A percentile compares a stretch with the other conserved stretches of the same genome.
These are phyloP conservation scores for Leishmania guyanensis DNA, from an alignment of 208 protist species.

Conservation along the genomic window DNA sequence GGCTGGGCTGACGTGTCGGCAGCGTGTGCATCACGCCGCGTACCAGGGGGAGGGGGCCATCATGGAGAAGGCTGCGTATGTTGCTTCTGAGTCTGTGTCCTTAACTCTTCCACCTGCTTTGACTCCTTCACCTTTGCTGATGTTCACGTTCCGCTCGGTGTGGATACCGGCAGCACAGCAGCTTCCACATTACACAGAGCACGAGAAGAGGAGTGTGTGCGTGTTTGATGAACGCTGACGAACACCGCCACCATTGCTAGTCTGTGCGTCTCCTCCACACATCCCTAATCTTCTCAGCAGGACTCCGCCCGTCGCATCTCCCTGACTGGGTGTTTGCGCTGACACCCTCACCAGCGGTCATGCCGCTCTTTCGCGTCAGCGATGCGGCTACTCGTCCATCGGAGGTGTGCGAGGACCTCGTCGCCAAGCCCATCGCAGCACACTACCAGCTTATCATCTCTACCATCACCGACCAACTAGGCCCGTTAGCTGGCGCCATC, in stretches of 20 bases:
- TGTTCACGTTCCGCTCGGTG: neutral
- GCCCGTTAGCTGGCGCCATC: slow-evolving; percentile 46
- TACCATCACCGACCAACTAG: slow-evolving; percentile 44
- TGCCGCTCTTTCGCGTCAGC: slow-evolving; percentile 26
- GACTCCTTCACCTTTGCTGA: neutral
- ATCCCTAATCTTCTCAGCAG: neutral
- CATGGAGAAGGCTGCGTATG: neutral
- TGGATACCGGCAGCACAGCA: neutral
- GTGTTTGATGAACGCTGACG: neutral
- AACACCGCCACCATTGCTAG: neutral
- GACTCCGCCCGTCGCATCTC: neutral
- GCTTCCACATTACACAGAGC: neutral
- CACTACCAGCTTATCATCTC: slow-evolving; percentile 54
- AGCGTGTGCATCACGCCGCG: neutral
- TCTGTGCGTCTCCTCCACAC: neutral
- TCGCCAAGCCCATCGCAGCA: slow-evolving; percentile 27
- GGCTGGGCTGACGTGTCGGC: neutral
- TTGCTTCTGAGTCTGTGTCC: neutral
- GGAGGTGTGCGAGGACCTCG: slow-evolving; percentile 28
- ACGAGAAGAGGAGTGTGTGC: neutral
- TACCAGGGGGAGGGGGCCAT: neutral
- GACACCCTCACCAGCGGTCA: neutral
- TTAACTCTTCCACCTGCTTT: neutral
- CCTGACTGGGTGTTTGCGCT: neutral
- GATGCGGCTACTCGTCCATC: slow-evolving; percentile 16